phyloP scores from a whole-genome alignment of 306 rosid species.

The Argentina anserina region DNA sequence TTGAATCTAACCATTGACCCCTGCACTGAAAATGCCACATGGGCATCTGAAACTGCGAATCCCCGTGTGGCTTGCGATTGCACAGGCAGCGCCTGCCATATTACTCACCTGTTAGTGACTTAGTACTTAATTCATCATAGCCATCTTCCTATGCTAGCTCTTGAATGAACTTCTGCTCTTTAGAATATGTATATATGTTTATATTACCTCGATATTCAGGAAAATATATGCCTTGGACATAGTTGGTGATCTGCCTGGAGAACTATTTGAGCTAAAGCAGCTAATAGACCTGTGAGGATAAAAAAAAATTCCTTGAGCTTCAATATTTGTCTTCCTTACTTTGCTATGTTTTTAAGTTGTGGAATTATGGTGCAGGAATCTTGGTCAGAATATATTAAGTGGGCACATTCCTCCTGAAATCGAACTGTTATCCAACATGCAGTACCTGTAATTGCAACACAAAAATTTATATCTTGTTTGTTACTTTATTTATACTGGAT shows the following conservation, averaged over 20 bases:
- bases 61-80: slow-evolving; percentile 34
- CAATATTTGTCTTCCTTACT: background rate
- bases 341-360: background rate
- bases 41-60: slow-evolving; percentile 30
- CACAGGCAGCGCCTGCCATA: slow-evolving; percentile 23
- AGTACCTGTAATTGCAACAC: slow-evolving; percentile 29
- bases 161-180: background rate
- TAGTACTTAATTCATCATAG: slow-evolving; percentile 7
- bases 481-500: background rate
- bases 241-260: slow-evolving; percentile 32
- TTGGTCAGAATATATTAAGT: slow-evolving; percentile 34
- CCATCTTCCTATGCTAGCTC: background rate
- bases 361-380: slow-evolving; percentile 32
- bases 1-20: slow-evolving; percentile 28
- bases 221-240: slow-evolving; percentile 37
- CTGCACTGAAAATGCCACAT: slow-evolving; percentile 28
- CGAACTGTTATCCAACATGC: slow-evolving; percentile 27
- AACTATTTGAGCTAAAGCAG: slow-evolving; percentile 35
- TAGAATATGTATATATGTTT: background rate
- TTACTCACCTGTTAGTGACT: slow-evolving; percentile 30
- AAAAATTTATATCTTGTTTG: background rate
- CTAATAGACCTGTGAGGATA: slow-evolving; percentile 36
- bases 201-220: slow-evolving; percentile 16
- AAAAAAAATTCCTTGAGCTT: background rate
- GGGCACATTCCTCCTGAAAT: slow-evolving; percentile 34